Evolutionary conservation across 202 grass and related monocot species (phyloP), one percentile per base, ranked within the genome.

Genomic region (Alloteropsis angusta): DNA sequence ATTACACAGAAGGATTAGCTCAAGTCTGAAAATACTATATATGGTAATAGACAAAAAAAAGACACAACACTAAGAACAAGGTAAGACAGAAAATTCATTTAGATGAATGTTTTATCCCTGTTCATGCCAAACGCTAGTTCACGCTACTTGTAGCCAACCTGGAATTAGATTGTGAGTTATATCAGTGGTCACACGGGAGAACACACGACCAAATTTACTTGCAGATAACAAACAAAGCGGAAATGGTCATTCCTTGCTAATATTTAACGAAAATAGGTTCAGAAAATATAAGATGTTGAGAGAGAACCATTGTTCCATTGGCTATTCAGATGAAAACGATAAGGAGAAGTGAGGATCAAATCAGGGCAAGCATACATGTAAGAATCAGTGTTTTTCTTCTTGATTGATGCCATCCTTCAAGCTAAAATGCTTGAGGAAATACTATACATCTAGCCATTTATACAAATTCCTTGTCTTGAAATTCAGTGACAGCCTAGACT

Each of bases 1-100:
- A 52, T 47, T 25, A 25, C 26, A 48, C 12, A 25, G 12, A 80
- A 58, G 12, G 17, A 49, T 60, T 26, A 48, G n/a, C 25, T 60
- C 26, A 38, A 47, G n/a, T 39, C 28, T 28, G 55, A 81, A 71
- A 49, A 36, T 14, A 23, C 14, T 60, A 36, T 0, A 47, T n/a
- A n/a, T 12, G 11, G 4, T 14, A 71, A 14, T 37, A n/a, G 5
- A 58, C 3, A 46, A 47, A 60, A 36, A 60, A 28, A 14, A 4
- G 7, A 34, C 25, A 62, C 54, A 56, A 41, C 35, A n/a, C 10
- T 67, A 43, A 41, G 35, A 79, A 55, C 45, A 80, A 58, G 35
- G 19, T 57, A 80, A 25, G n/a, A 45, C 48, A 88, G 48, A 39
- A 81, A 63, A 81, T 44, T 28, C 46, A 38, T 19, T 50, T 41